phyloP scores from a whole-genome alignment of 2,329 filamentous ascomycete species.

The Lecanicillium sp. region DNA sequence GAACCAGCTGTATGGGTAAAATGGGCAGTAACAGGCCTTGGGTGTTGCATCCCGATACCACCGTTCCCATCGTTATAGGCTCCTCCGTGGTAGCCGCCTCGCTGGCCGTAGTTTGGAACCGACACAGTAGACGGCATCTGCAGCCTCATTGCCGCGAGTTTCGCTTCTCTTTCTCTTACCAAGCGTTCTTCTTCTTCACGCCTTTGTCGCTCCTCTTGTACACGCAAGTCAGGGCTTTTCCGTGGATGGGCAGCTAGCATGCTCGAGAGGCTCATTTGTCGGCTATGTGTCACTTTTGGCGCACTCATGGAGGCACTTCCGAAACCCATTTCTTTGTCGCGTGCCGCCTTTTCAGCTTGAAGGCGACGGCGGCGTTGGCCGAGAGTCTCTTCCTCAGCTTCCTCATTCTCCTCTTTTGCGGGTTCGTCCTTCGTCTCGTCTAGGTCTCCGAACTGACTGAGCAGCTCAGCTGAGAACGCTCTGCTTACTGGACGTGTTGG shows the following conservation, averaged over 20 bases:
- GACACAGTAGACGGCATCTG: constrained; percentile 39
- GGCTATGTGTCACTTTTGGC: constrained; percentile 14
- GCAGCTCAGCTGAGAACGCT: constrained; percentile 61
- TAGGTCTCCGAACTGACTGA: constrained; percentile 52
- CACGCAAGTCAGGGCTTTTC: constrained; percentile 29
- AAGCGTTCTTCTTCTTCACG: constrained; percentile 32
- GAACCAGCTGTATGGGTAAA: constrained; percentile 13
- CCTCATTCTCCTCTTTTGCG: constrained; percentile 34
- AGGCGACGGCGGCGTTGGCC: constrained; percentile 68
- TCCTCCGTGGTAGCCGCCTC: constrained; percentile 42
- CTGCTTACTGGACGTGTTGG: constrained; percentile 51
- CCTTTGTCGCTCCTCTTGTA: constrained; percentile 30
- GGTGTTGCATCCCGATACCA: constrained; percentile 23
- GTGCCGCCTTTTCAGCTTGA: constrained; percentile 60
- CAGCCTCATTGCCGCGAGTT: constrained; percentile 37
- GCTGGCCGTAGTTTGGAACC: constrained; percentile 19
- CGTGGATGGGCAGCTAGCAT: constrained; percentile 39
- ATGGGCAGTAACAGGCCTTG: constrained; percentile 14
- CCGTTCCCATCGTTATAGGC: constrained; percentile 46
- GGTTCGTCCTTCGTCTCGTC: constrained; percentile 31
- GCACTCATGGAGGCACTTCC: constrained; percentile 15
- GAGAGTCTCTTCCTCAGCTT: constrained; percentile 62
- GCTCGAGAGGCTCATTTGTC: constrained; percentile 49
- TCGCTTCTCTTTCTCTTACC: constrained; percentile 35
- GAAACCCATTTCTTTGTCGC: constrained; percentile 44